A percentile compares a stretch with the other conserved stretches of the same genome.
Evolutionary conservation across 2,329 filamentous ascomycete species (phyloP).

Genomic region (Madurella fahalii): DNA sequence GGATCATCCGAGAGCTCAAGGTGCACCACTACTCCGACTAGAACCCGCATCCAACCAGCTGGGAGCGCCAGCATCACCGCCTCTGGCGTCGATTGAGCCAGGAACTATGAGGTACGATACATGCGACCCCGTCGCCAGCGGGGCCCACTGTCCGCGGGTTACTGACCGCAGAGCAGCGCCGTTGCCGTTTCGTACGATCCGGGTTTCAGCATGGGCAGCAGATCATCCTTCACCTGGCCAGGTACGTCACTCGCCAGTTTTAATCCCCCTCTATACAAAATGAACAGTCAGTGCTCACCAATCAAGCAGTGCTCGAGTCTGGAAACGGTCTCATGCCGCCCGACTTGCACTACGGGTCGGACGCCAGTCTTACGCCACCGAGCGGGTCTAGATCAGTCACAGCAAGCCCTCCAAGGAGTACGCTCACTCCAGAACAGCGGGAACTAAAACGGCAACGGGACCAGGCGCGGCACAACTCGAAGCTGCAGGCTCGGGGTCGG

Average conservation of each 20-base stretch:
- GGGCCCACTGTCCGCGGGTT: neutral
- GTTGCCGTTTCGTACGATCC: conserved; percentile 50
- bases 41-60: conserved; percentile 32
- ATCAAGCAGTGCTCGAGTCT: conserved; percentile 30
- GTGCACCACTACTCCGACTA: conserved; percentile 32
- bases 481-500: conserved; percentile 47
- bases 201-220: conserved; percentile 48
- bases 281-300: conserved; percentile 7
- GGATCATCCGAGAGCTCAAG: conserved; percentile 20
- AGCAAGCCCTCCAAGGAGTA: conserved; percentile 53
- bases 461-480: conserved; percentile 55
- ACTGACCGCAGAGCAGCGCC: conserved; percentile 33
- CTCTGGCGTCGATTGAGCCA: conserved; percentile 22
- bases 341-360: conserved; percentile 48
- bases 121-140: neutral
- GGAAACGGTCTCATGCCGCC: conserved; percentile 39
- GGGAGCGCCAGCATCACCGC: conserved; percentile 20
- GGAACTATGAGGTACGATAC: conserved; percentile 30
- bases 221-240: conserved; percentile 50
- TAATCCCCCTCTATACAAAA: neutral
- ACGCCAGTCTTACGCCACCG: conserved; percentile 49
- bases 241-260: conserved; percentile 30
- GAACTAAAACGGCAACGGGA: conserved; percentile 60
- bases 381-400: conserved; percentile 50
- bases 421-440: conserved; percentile 56